These are phyloP conservation scores for Penicillium riverlandense DNA, from an alignment of 495 filamentous ascomycete genomes.

Conservation along the genomic window DNA sequence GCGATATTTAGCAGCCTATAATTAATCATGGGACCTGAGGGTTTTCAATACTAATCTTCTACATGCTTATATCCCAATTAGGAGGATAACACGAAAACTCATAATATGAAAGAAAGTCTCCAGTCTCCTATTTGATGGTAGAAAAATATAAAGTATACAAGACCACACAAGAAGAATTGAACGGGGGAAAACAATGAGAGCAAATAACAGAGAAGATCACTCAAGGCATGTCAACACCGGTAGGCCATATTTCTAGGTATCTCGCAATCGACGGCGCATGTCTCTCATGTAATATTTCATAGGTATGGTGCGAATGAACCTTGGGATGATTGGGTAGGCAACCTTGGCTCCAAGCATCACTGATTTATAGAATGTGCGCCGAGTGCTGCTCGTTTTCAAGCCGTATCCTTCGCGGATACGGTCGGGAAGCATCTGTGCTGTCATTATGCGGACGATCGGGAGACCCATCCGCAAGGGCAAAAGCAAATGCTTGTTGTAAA, in stretches of 20 bases:
- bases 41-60: too few relatives aligned
- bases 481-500: conserved; percentile 17
- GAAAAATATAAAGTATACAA: too few relatives aligned
- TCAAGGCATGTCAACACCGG: too few relatives aligned
- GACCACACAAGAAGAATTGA: too few relatives aligned
- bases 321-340: conserved; percentile 24
- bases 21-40: too few relatives aligned
- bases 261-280: conserved; percentile 24
- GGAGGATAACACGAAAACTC: too few relatives aligned
- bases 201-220: too few relatives aligned
- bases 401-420: conserved; percentile 21
- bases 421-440: conserved; percentile 22
- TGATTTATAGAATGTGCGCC: conserved; percentile 10
- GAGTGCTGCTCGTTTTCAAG: conserved; percentile 10
- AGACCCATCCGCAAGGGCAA: conserved; percentile 15
- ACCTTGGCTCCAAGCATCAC: conserved; percentile 12
- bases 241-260: conserved; percentile 3
- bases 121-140: too few relatives aligned
- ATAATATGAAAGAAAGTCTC: too few relatives aligned
- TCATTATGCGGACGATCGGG: conserved; percentile 20
- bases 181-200: too few relatives aligned
- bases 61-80: too few relatives aligned
- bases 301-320: conserved; percentile 22
- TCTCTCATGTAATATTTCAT: conserved; percentile 31
- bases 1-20: too few relatives aligned